Conservation (phyloP, 208 protist genomes). For the Leptomonas pyrrhocoris region DNA sequence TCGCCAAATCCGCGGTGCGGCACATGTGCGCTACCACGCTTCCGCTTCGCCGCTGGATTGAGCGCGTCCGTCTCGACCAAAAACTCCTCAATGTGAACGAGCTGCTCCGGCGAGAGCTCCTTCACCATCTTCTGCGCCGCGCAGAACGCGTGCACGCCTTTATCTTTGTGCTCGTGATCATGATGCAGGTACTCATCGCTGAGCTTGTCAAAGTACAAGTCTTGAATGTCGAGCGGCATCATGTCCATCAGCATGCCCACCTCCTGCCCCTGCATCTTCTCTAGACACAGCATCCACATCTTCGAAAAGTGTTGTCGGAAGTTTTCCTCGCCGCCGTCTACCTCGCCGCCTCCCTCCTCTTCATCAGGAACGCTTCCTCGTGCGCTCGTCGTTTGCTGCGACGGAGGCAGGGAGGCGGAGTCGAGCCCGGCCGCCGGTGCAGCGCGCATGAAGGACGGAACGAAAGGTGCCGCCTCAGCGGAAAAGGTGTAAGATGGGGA, state of each 20-base stretch:
- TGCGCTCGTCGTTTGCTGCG: not conserved
- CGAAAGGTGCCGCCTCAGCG: slow-evolving; percentile 55
- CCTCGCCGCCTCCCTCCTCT: not conserved
- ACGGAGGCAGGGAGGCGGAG: not conserved
- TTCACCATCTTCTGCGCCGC: slow-evolving; percentile 41
- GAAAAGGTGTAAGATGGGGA: slow-evolving; percentile 47
- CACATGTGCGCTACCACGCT: not conserved
- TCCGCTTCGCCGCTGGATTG: slow-evolving; percentile 5
- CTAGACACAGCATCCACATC: slow-evolving; percentile 33
- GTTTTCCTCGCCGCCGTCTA: slow-evolving; percentile 6
- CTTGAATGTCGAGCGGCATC: slow-evolving; percentile 48
- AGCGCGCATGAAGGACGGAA: slow-evolving; percentile 54
- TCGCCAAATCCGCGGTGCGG: not conserved
- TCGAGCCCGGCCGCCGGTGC: not conserved
- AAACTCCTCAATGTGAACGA: slow-evolving; percentile 42
- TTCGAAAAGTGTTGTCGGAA: slow-evolving; percentile 32
- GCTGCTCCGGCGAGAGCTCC: slow-evolving; percentile 44
- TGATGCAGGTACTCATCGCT: slow-evolving; percentile 33
- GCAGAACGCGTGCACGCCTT: slow-evolving; percentile 29
- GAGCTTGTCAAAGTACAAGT: slow-evolving; percentile 42
- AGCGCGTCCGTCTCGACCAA: slow-evolving; percentile 32
- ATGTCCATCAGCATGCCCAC: slow-evolving; percentile 55
- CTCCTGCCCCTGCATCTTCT: slow-evolving; percentile 42
- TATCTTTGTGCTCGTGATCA: slow-evolving; percentile 27
- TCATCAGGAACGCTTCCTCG: not conserved